A percentile compares a stretch with the other conserved stretches of the same genome.
Conservation (phyloP, 768 basidiomycete species). For the Fistulinella prunicolor region DNA sequence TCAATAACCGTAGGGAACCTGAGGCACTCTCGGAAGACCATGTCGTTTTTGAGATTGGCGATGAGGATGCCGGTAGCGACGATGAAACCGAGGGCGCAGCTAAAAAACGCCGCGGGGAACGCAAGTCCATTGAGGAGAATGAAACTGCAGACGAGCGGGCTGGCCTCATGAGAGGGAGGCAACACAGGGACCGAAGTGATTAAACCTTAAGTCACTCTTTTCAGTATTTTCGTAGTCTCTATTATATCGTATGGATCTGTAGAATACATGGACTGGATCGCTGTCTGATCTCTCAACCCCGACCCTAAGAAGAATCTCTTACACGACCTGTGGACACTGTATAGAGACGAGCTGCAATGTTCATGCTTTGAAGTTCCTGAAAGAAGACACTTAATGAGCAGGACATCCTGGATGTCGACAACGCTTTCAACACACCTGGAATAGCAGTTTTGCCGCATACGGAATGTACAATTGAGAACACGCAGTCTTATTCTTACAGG, state of each 20-base stretch:
- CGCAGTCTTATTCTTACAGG: conserved; percentile 96
- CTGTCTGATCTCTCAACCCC: not conserved
- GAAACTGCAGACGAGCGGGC: conserved; percentile 54
- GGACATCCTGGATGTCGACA: not conserved
- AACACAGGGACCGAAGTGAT: conserved; percentile 34
- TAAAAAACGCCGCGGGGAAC: conserved; percentile 48
- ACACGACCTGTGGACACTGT: conserved; percentile 86
- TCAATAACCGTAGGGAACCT: conserved; percentile 53
- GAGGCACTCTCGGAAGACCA: conserved; percentile 56
- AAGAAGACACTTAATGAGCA: not conserved
- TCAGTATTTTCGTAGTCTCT: conserved; percentile 9
- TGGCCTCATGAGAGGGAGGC: conserved; percentile 55
- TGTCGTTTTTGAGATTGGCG: conserved; percentile 90
- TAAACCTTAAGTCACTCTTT: conserved; percentile 21
- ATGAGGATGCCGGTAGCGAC: conserved; percentile 67
- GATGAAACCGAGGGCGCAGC: conserved; percentile 52
- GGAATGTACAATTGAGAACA: conserved; percentile 91
- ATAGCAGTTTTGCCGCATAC: conserved; percentile 93
- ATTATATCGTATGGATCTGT: conserved; percentile 24
- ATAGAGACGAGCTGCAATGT: conserved; percentile 85
- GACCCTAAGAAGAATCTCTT: conserved; percentile 45
- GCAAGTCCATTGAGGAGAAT: conserved; percentile 48
- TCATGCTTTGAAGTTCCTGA: conserved; percentile 94
- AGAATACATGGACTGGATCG: conserved; percentile 34
- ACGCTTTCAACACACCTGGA: conserved; percentile 62